A percentile compares a stretch with the other conserved stretches of the same genome.
Evolutionary conservation across 2,329 filamentous ascomycete genomes (phyloP).

Genomic region (Botrytis porri): DNA sequence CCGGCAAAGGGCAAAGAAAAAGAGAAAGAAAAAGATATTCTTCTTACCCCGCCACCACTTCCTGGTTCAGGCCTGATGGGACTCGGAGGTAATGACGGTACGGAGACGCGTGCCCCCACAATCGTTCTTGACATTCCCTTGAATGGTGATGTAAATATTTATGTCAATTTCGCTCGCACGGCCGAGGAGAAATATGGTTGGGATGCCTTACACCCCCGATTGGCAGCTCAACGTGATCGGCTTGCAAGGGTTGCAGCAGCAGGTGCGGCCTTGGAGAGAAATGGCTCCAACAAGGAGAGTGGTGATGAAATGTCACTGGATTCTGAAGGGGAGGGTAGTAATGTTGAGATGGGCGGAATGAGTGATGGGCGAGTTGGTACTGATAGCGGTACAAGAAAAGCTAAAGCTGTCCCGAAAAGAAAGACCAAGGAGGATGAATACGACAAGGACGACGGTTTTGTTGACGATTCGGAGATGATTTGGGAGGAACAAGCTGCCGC

Average conservation of each 20-base stretch:
- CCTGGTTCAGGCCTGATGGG: slow-evolving; percentile 62
- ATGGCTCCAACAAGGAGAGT: slow-evolving; percentile 64
- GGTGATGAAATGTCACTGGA: slow-evolving; percentile 84
- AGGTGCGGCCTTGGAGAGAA: slow-evolving; percentile 78
- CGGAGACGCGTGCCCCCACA: slow-evolving; percentile 62
- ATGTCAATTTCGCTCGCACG: slow-evolving; percentile 91
- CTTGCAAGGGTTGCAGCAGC: slow-evolving; percentile 86
- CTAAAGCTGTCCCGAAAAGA: slow-evolving; percentile 57
- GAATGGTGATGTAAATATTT: slow-evolving; percentile 74
- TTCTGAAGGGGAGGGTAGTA: slow-evolving; percentile 69
- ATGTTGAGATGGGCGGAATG: slow-evolving; percentile 80
- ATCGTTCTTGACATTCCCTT: slow-evolving; percentile 84
- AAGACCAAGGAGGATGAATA: slow-evolving; percentile 80
- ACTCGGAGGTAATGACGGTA: slow-evolving; percentile 54
- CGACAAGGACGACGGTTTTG: slow-evolving; percentile 78
- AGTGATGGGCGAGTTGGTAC: slow-evolving; percentile 57
- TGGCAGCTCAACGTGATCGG: slow-evolving; percentile 84
- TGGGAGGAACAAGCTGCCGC: slow-evolving; percentile 96
- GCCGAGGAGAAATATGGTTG: slow-evolving; percentile 94
- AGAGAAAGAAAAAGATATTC: slow-evolving; percentile 27
- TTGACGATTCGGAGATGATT: slow-evolving; percentile 89
- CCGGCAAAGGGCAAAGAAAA: slow-evolving; percentile 50
- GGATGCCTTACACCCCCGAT: slow-evolving; percentile 85
- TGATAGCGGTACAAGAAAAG: slow-evolving; percentile 59
- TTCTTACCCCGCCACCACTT: slow-evolving; percentile 49